These are phyloP conservation scores for Pestalotiopsis sp. DNA, from an alignment of 2,329 filamentous ascomycete species.

Conservation along the genomic window DNA sequence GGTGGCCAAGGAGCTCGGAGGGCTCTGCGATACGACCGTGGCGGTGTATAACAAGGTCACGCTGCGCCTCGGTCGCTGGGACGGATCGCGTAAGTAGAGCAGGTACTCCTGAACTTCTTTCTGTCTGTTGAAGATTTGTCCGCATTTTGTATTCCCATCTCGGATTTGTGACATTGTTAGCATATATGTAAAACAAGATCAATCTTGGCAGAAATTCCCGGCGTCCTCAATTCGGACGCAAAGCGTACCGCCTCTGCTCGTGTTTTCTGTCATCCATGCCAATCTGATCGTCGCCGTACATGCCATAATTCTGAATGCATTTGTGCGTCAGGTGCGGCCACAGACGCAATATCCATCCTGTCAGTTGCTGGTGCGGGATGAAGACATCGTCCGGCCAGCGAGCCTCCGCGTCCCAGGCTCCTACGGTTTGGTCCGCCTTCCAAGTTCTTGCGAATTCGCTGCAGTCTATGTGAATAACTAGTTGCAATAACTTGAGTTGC, in stretches of 20 bases:
- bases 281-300: background rate
- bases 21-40: background rate
- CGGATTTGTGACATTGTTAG: background rate
- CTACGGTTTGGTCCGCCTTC: background rate
- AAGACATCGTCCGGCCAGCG: background rate
- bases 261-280: background rate
- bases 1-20: background rate
- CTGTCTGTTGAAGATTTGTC: background rate
- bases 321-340: too few species aligned
- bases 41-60: background rate
- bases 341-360: background rate
- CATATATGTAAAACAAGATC: background rate
- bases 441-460: background rate
- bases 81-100: background rate
- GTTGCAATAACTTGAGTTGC: background rate
- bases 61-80: background rate
- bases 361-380: background rate
- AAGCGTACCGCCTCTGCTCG: background rate
- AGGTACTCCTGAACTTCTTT: too few species aligned
- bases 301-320: too few species aligned
- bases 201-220: background rate
- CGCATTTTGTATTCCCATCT: background rate
- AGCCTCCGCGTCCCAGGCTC: background rate
- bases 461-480: background rate
- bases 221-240: too few species aligned